Evolutionary conservation across 805 yeast genomes (phyloP).

Genomic region (Jamesozyma hellenica): DNA sequence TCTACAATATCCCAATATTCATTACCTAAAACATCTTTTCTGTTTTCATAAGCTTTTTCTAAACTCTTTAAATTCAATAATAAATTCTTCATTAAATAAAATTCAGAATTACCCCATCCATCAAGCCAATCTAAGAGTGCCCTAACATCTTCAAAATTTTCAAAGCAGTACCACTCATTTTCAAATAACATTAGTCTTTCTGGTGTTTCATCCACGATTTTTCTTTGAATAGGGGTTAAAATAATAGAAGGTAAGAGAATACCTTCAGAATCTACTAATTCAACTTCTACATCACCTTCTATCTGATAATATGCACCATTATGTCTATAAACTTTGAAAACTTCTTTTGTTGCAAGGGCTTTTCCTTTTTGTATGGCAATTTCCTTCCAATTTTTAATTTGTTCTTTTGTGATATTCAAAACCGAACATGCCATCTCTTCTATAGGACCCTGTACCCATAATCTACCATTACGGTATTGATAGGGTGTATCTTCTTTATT

Average conservation of each 20-base stretch:
- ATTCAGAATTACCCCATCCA: constrained; percentile 63
- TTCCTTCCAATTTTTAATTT: constrained; percentile 23
- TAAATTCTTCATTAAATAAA: constrained; percentile 40
- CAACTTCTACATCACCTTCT: constrained; percentile 12
- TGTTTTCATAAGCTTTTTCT: constrained; percentile 40
- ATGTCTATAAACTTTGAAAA: constrained; percentile 14
- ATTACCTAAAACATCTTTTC: constrained; percentile 44
- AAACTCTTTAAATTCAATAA: not conserved
- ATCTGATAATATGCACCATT: constrained; percentile 13
- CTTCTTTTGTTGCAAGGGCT: constrained; percentile 17
- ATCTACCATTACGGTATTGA: constrained; percentile 40
- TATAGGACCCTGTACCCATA: constrained; percentile 88
- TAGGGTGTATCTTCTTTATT: constrained; percentile 32
- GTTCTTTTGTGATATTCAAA: constrained; percentile 22
- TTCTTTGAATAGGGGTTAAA: constrained; percentile 36
- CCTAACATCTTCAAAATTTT: constrained; percentile 45
- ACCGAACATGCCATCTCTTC: constrained; percentile 34
- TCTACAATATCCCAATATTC: constrained; percentile 37
- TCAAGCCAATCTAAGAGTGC: constrained; percentile 51
- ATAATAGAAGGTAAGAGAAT: constrained; percentile 4
- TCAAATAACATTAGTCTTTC: constrained; percentile 39
- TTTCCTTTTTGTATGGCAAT: constrained; percentile 12
- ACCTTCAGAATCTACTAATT: constrained; percentile 16
- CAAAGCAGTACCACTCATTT: constrained; percentile 61
- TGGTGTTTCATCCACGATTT: constrained; percentile 54